Evolutionary conservation across 1,284 basidiomycete genomes (phyloP).

Genomic region (Ustilago tritici): DNA sequence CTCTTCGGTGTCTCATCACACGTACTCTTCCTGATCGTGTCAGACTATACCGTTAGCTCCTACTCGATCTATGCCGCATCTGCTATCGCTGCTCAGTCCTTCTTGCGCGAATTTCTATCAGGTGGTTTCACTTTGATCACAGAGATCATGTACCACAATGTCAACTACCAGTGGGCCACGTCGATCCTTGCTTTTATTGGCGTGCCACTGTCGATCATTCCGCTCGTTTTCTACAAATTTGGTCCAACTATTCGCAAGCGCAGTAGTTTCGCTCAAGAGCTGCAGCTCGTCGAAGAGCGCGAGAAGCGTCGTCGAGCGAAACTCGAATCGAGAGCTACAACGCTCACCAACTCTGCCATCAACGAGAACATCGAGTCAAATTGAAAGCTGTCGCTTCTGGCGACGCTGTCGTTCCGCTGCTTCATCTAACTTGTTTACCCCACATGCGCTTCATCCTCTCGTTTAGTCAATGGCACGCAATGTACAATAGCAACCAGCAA

Average conservation of each 20-base stretch:
- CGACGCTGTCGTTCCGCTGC: background rate
- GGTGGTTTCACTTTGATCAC: conserved; percentile 54
- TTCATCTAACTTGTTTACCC: background rate
- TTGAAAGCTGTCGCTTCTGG: conserved; percentile 7
- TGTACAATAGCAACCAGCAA: background rate
- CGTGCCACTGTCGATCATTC: conserved; percentile 52
- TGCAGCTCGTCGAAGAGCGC: conserved; percentile 43
- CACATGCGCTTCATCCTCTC: background rate
- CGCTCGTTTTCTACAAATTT: conserved; percentile 53
- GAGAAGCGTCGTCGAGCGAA: conserved; percentile 30
- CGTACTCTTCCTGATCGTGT: conserved; percentile 60
- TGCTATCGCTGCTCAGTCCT: conserved; percentile 58
- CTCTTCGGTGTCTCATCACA: conserved; percentile 58
- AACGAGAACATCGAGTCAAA: conserved; percentile 2
- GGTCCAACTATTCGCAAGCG: conserved; percentile 53
- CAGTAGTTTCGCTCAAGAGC: conserved; percentile 55
- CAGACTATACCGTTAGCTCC: conserved; percentile 55
- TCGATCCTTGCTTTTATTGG: conserved; percentile 57
- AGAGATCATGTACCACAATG: conserved; percentile 52
- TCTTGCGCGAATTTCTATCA: conserved; percentile 53
- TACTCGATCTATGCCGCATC: conserved; percentile 59
- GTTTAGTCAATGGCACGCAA: background rate
- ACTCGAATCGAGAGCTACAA: conserved; percentile 27
- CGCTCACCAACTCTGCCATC: conserved; percentile 10
- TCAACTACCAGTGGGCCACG: conserved; percentile 54